A percentile compares a stretch with the other conserved stretches of the same genome.
These are phyloP conservation scores for Aspergillus wentii DNA, from an alignment of 495 filamentous ascomycete genomes.

Conservation along the genomic window DNA sequence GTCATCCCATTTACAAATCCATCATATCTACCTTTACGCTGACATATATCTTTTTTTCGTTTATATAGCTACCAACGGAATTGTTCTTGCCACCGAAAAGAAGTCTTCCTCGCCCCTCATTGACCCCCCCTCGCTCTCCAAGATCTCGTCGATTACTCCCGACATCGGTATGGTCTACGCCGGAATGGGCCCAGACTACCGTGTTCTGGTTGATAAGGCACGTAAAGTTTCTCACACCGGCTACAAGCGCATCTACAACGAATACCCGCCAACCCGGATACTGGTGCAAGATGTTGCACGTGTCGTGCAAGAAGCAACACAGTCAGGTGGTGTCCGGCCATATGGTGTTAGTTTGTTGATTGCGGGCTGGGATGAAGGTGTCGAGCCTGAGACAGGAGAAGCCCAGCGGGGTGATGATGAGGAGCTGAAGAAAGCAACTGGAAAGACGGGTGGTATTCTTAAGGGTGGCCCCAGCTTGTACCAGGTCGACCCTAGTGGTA, in stretches of 20 bases:
- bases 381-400: constrained; percentile 69
- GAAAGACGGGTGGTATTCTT: constrained; percentile 89
- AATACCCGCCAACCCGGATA: constrained; percentile 98
- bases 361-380: constrained; percentile 96
- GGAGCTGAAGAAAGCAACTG: constrained; percentile 60
- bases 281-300: constrained; percentile 96
- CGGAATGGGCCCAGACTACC: constrained; percentile 98
- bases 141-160: constrained; percentile 95
- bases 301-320: constrained; percentile 98
- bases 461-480: constrained; percentile 97
- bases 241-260: constrained; percentile 99
- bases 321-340: constrained; percentile 95
- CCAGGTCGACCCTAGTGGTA: constrained; percentile 95
- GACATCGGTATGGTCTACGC: constrained; percentile 99
- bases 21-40: constrained; percentile 3
- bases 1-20: too few species aligned
- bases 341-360: constrained; percentile 95
- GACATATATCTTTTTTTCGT: constrained; percentile 2
- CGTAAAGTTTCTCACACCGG: constrained; percentile 98
- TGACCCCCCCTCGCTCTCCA: constrained; percentile 89
- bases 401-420: constrained; percentile 40
- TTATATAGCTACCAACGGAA: constrained; percentile 83
- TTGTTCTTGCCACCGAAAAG: constrained; percentile 98
- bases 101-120: constrained; percentile 96
- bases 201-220: constrained; percentile 93